Conservation (phyloP, 106 monocot species). For the Platanthera zijinensis region DNA sequence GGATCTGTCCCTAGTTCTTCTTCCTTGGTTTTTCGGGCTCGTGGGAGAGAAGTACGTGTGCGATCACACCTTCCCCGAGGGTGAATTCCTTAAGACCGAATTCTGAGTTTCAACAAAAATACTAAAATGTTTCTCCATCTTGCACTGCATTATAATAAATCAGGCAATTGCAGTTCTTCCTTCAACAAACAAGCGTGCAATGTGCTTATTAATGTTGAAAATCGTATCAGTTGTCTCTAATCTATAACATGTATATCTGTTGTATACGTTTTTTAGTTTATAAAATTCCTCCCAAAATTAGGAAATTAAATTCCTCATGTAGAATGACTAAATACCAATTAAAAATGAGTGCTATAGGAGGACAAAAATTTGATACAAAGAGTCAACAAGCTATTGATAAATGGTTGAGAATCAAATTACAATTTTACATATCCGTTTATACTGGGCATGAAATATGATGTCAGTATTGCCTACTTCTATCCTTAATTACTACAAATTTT, state of each 20-base stretch:
- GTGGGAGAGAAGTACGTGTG: too few relatives aligned
- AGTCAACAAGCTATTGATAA: neutral
- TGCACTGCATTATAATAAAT: neutral
- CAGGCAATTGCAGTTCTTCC: neutral
- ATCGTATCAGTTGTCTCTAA: neutral
- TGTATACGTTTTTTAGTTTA: neutral
- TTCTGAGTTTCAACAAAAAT: too few relatives aligned
- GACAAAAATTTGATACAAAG: neutral
- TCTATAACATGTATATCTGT: neutral
- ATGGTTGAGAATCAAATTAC: neutral
- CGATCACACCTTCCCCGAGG: too few relatives aligned
- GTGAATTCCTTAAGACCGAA: too few relatives aligned
- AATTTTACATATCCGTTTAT: neutral
- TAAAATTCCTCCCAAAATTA: neutral
- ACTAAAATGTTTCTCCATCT: too few relatives aligned
- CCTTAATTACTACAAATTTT: too few relatives aligned
- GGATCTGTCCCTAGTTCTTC: too few relatives aligned
- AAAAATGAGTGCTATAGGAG: neutral
- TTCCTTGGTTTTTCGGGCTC: too few relatives aligned
- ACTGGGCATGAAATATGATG: neutral
- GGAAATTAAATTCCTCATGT: neutral
- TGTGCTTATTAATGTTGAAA: neutral
- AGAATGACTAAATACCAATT: neutral
- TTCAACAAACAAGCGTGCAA: neutral
- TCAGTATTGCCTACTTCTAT: neutral